A percentile compares a stretch with the other conserved stretches of the same genome.
These are phyloP conservation scores for Fraxinus nigra DNA, from an alignment of 305 asterid species.

Conservation along the genomic window DNA sequence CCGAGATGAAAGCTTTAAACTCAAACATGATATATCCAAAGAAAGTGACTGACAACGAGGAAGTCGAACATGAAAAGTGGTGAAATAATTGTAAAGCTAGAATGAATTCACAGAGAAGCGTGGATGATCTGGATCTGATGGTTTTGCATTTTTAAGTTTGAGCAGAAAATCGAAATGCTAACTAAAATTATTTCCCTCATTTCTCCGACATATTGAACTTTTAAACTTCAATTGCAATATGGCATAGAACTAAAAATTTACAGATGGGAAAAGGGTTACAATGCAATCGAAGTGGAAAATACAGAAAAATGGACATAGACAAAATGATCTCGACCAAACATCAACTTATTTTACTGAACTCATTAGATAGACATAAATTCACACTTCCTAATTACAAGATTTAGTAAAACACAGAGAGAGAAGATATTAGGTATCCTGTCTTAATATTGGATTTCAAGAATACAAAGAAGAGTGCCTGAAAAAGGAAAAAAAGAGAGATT, in stretches of 20 bases:
- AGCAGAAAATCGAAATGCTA: not conserved
- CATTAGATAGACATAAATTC: not conserved
- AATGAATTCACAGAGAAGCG: constrained; percentile 1
- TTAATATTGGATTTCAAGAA: not conserved
- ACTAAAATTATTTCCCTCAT: not conserved
- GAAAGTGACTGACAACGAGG: not conserved
- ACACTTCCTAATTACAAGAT: not conserved
- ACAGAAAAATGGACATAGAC: not conserved
- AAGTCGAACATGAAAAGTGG: not conserved
- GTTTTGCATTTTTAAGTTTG: not conserved
- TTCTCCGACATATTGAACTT: not conserved
- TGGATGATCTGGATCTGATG: not conserved
- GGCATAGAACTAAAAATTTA: too few species aligned
- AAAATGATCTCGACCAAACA: not conserved
- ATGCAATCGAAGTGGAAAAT: too few species aligned
- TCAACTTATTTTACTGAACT: not conserved
- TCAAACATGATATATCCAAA: constrained; percentile 9
- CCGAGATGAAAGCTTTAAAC: constrained; percentile 26
- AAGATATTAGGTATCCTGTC: not conserved
- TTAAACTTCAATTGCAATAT: not conserved
- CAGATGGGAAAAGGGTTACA: too few species aligned
- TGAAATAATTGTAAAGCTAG: constrained; percentile 6
- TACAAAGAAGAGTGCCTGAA: not conserved
- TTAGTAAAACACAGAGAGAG: not conserved
- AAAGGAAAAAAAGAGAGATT: not conserved